Evolutionary conservation across 2,329 filamentous ascomycete species (phyloP), one percentile per base, ranked within the genome.

Genomic region (Microdochium bolleyi): DNA sequence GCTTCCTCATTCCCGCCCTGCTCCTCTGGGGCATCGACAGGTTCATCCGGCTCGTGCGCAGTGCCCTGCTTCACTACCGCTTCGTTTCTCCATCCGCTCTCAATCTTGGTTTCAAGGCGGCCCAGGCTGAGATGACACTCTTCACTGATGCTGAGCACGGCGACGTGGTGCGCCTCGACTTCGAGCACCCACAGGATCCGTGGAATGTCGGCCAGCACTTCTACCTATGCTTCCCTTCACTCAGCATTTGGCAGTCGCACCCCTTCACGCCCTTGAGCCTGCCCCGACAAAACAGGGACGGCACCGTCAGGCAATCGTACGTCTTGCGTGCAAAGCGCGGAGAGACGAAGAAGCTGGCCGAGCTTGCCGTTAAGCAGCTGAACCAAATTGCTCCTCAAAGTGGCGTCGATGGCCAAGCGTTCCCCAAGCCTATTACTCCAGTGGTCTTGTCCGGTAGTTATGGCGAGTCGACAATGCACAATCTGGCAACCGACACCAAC

Each of bases 151-250:
- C 69, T 1, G 73, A 78, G 19, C 68, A 80, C 51, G 84, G 82
- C 4, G 77, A 83, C 54, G 75, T 89, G 0, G 70, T 89, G 1
- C 76, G 86, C 1, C 68, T 91, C 3, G 84, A 89, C 52, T 82
- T 89, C 54, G 68, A 78, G 1, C 82, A 87, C 56, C 64, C 74
- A 1, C 83, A 87, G 51, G 73, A 76, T 19, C 41, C 41, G 0
- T 89, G 85, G 85, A 69, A 73, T 11, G 70, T 86, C 13, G 85
- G 87, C 9, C 82, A 89, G 65, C 87, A 89, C 62, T 89, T 87
- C 64, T 89, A 82, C 60, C 71, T 89, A 16, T 85, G 79, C 64
- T 89, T 89, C 60, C 73, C 82, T 0, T 77, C 83, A 55, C 71
- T 81, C 27, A 84, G 77, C 58, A 76, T 89, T 59, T 88, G 84